These are phyloP conservation scores for Peronospora destructor DNA, from an alignment of 352 stramenopile genomes.

Conservation along the genomic window DNA sequence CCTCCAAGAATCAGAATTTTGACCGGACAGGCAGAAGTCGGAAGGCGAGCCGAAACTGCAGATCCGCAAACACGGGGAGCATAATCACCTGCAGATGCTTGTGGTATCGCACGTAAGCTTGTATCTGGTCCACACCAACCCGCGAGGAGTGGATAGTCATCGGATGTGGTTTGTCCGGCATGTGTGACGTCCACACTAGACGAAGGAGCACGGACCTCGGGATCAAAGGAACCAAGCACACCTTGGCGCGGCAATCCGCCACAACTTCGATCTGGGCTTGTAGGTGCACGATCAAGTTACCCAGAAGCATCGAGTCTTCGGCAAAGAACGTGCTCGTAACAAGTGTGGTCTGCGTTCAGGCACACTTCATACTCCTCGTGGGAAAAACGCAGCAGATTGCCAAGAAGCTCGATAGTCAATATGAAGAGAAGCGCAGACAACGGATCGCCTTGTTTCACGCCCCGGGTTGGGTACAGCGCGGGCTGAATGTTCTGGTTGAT, in stretches of 20 bases:
- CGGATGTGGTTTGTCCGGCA: too few species aligned
- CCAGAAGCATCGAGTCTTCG: constrained; percentile 1
- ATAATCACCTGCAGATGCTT: too few species aligned
- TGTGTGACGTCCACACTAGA: too few species aligned
- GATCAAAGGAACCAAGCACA: too few species aligned
- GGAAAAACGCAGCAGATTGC: background rate
- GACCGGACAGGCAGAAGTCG: too few species aligned
- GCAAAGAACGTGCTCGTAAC: constrained; percentile 5
- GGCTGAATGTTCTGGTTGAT: background rate
- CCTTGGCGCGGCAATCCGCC: background rate
- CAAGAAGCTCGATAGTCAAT: background rate
- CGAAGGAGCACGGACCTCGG: too few species aligned
- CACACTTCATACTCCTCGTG: background rate
- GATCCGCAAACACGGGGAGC: too few species aligned
- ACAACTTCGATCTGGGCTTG: background rate
- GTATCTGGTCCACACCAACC: too few species aligned
- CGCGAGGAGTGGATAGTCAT: too few species aligned
- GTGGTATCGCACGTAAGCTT: too few species aligned
- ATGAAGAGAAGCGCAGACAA: background rate
- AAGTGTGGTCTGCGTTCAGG: background rate
- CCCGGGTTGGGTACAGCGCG: background rate
- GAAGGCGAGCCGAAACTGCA: too few species aligned
- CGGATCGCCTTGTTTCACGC: constrained; percentile 1
- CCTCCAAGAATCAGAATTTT: too few species aligned
- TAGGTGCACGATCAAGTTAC: constrained; percentile 3